Conservation (phyloP, 1,139 yeast genomes). For the Taphrina communis region DNA sequence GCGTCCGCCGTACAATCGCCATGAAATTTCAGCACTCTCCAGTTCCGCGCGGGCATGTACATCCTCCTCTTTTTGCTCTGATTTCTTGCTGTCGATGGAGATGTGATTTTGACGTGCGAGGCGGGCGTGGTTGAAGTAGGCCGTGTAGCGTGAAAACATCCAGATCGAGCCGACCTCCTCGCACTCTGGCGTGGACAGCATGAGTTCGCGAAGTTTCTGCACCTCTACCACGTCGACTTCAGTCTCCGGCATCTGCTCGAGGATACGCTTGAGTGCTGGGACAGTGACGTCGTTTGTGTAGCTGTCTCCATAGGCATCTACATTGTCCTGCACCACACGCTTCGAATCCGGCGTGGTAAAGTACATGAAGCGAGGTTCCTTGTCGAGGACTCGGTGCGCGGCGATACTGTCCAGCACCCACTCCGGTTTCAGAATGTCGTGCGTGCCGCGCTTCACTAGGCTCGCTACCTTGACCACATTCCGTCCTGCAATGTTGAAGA, state of each 20-base stretch:
- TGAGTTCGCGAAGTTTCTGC: background rate
- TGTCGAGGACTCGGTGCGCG: conserved; percentile 55
- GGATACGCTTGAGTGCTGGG: conserved; percentile 44
- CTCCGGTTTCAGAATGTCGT: conserved; percentile 66
- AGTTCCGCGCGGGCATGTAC: background rate
- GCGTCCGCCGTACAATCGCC: conserved; percentile 43
- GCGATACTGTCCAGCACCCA: conserved; percentile 76
- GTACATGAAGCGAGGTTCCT: conserved; percentile 68
- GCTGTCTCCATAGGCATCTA: conserved; percentile 51
- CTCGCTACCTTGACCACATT: conserved; percentile 58
- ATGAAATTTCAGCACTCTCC: background rate
- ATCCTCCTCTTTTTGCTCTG: background rate
- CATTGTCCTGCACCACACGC: conserved; percentile 44
- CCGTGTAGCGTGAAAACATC: conserved; percentile 18
- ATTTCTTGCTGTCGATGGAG: background rate
- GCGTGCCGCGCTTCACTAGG: conserved; percentile 56
- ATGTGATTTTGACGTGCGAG: conserved; percentile 9
- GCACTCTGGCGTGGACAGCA: background rate
- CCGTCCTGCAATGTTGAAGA: conserved; percentile 60
- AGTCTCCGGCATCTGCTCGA: conserved; percentile 17
- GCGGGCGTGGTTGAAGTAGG: conserved; percentile 11
- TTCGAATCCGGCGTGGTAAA: conserved; percentile 51
- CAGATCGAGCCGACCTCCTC: conserved; percentile 7
- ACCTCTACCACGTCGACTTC: background rate
- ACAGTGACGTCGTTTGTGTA: conserved; percentile 45